These are phyloP conservation scores for Hypoxylon subgilvum DNA, from an alignment of 495 filamentous ascomycete genomes.

Conservation along the genomic window DNA sequence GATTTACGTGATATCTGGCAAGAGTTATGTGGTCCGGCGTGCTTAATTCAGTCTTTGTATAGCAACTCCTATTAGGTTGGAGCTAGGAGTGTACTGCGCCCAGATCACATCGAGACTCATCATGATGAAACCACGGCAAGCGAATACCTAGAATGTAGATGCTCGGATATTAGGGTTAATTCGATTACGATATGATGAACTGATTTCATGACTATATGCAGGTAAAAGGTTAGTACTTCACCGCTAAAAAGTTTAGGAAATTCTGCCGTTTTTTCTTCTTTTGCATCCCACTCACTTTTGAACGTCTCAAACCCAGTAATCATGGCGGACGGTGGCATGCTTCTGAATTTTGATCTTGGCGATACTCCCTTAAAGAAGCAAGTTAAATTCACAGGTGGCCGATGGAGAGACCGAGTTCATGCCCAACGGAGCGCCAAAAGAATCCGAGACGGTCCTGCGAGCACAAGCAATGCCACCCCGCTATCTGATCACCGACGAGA, in stretches of 20 bases:
- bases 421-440: slow-evolving; percentile 74
- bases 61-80: no score
- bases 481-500: slow-evolving; percentile 29
- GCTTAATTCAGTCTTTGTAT: no score
- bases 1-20: no score
- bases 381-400: slow-evolving; percentile 81
- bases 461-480: slow-evolving; percentile 38
- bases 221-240: no score
- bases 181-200: no score
- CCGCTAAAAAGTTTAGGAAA: slow-evolving; percentile 29
- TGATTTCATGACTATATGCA: no score
- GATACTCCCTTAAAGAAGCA: slow-evolving; percentile 65
- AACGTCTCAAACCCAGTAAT: slow-evolving; percentile 13
- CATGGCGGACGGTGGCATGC: slow-evolving; percentile 95
- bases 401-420: slow-evolving; percentile 84
- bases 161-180: no score
- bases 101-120: no score
- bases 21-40: no score
- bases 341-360: slow-evolving; percentile 85
- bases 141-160: no score
- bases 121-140: no score
- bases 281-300: background rate
- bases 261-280: background rate
- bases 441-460: slow-evolving; percentile 47
- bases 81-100: no score